Evolutionary conservation across 768 basidiomycete genomes (phyloP).

Genomic region (Suillus weaverae): DNA sequence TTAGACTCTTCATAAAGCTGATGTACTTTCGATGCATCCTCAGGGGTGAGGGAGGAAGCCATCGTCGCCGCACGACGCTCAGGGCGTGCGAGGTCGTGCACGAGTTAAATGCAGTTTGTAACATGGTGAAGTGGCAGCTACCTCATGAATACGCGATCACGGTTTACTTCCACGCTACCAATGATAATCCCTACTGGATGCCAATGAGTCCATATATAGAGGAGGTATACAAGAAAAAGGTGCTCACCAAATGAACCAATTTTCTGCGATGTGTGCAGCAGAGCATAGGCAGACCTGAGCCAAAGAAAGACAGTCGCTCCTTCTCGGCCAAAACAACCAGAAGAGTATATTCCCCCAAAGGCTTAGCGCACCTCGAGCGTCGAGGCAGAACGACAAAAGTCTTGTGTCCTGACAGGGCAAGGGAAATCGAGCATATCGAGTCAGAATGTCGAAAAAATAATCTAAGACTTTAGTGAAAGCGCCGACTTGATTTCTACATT

Average conservation of each 20-base stretch:
- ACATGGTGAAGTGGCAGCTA: no score
- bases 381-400: not conserved
- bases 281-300: not conserved
- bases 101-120: no score
- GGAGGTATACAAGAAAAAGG: not conserved
- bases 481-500: not conserved
- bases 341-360: not conserved
- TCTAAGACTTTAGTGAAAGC: not conserved
- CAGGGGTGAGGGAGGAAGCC: not conserved
- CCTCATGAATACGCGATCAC: no score
- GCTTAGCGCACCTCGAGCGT: not conserved
- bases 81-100: not conserved
- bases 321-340: not conserved
- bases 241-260: not conserved
- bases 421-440: no score
- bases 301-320: not conserved
- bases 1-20: no score
- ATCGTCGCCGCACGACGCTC: not conserved
- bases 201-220: not conserved
- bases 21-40: not conserved
- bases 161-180: not conserved
- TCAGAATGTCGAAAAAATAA: no score
- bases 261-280: not conserved
- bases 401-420: no score
- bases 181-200: no score